Conservation (phyloP, 805 yeast genomes). For the Teunomyces funiuensis region DNA sequence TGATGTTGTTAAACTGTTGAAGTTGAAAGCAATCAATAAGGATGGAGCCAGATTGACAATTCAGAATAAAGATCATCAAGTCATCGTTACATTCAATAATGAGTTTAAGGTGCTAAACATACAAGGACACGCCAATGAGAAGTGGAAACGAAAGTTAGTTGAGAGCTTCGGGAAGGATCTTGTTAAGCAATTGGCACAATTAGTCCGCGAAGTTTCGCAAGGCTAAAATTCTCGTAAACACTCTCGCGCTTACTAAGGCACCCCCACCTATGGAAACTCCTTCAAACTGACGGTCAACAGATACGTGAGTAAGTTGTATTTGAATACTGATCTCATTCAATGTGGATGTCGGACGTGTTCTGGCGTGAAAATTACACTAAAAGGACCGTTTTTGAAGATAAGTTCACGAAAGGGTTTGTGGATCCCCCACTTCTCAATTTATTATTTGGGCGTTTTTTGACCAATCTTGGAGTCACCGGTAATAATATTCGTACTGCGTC, state of each 20-base stretch:
- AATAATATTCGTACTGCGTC: no score
- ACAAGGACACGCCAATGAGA: background rate
- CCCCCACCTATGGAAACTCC: no score
- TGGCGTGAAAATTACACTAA: no score
- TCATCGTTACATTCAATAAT: background rate
- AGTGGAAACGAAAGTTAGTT: background rate
- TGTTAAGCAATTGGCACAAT: background rate
- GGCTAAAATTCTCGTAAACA: background rate
- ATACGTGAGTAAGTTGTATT: no score
- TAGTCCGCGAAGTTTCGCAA: background rate
- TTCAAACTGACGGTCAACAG: no score
- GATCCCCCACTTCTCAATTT: no score
- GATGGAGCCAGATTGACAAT: background rate
- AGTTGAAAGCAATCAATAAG: slow-evolving; percentile 1
- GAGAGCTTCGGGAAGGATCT: background rate
- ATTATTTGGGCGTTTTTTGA: no score
- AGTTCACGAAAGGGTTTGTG: no score
- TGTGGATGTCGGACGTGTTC: no score
- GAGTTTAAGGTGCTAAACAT: background rate
- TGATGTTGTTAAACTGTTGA: slow-evolving; percentile 5
- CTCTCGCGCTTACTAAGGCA: background rate
- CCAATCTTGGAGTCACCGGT: no score
- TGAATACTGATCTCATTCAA: no score
- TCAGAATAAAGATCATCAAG: background rate
- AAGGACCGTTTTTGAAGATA: no score